Evolutionary conservation across 441 rosid species (phyloP), one percentile per base, ranked within the genome.

Genomic region (Croton setiger): DNA sequence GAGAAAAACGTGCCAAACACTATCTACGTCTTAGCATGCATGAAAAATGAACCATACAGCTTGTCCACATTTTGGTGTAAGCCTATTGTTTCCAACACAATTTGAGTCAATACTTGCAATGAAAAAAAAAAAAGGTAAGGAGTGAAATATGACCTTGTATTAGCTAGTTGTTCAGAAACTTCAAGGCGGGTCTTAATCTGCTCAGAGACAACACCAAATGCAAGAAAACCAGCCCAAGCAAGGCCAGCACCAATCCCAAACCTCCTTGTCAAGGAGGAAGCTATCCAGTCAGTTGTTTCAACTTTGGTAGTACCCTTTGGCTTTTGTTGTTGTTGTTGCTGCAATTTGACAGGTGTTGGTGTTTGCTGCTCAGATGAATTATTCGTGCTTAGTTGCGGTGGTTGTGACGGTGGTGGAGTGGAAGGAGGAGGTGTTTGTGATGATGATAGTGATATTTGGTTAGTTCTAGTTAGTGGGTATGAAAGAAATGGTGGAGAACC

Each of bases 201-300:
- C 64, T 93, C 88, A 14, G 96, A 88, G 70, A 93, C 64, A 1
- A 80, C 85, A 14, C 91, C 89, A 65, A 85, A 57, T 31, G 93
- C 87, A 41, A 87, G 85, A 76, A 87, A 83, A 7, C 79, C 92
- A 7, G 88, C 88, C 91, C 87, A 93, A 0, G 88, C 79, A 52
- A 93, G 86, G 55, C 96, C 98, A 4, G 91, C 95, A 17, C 96
- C 91, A 23, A 93, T 77, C 14, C 96, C 93, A 67, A 85, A 89
- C 66, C 97, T 79, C 73, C 97, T 82, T 37, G 98, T 93, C 71
- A 93, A 75, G n/a, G 86, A 79, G 60, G 93, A 84, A 66, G 93
- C 88, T 35, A 93, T 80, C 92, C 86, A 85, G 75, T 91, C 95
- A 1, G 91, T 85, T 49, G 82, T 73, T 48, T 87, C 98, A 37